These are phyloP conservation scores for Glycine latifolia DNA, from an alignment of 306 rosid genomes.

Conservation along the genomic window DNA sequence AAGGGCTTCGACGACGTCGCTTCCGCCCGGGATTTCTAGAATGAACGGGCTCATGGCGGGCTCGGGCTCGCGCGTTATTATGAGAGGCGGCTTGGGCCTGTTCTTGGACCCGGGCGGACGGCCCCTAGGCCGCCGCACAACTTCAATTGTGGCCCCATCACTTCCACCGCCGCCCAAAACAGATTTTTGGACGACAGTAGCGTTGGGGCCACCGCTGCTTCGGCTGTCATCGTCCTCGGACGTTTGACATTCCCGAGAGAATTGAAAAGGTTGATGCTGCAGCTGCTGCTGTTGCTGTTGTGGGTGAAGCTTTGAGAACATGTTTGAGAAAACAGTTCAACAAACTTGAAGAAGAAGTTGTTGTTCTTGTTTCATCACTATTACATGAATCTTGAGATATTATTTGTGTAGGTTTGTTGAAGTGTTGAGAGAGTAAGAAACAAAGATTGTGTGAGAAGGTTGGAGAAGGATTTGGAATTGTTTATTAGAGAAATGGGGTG, in stretches of 20 bases:
- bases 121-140: slow-evolving; percentile 68
- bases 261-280: slow-evolving; percentile 51
- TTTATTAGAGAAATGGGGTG: background rate
- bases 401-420: too few species aligned
- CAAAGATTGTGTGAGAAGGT: background rate
- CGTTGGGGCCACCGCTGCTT: slow-evolving; percentile 54
- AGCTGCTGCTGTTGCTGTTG: slow-evolving; percentile 30
- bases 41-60: slow-evolving; percentile 77
- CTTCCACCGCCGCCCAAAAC: background rate
- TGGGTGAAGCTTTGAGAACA: slow-evolving; percentile 76
- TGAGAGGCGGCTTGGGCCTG: slow-evolving; percentile 67
- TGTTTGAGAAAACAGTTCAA: slow-evolving; percentile 6
- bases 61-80: slow-evolving; percentile 59
- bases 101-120: slow-evolving; percentile 95
- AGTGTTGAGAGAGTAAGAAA: too few species aligned
- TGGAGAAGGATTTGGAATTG: background rate
- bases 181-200: slow-evolving; percentile 16
- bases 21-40: slow-evolving; percentile 70
- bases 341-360: too few species aligned
- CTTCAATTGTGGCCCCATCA: slow-evolving; percentile 74
- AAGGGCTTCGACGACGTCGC: slow-evolving; percentile 71
- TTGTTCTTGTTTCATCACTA: too few species aligned
- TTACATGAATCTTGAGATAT: too few species aligned
- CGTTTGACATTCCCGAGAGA: slow-evolving; percentile 60
- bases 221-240: slow-evolving; percentile 70